These are phyloP conservation scores for Alternaria ethzedia DNA, from an alignment of 2,329 filamentous ascomycete genomes.

Conservation along the genomic window DNA sequence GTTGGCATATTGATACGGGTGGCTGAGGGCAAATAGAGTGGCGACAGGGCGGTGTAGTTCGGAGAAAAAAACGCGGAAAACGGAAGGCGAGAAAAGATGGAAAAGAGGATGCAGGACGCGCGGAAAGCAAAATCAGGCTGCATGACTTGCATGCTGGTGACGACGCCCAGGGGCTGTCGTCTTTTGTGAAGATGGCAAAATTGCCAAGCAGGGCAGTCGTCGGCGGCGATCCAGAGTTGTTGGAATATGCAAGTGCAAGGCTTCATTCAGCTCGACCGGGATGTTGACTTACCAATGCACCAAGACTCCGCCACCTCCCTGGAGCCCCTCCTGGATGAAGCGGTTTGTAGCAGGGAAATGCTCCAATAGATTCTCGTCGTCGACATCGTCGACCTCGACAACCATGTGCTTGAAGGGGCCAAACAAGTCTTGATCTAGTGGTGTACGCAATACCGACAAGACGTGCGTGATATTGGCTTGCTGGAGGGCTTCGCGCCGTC, in stretches of 20 bases:
- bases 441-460: constrained; percentile 77
- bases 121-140: constrained; percentile 20
- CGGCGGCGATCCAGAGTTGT: constrained; percentile 35
- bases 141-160: constrained; percentile 16
- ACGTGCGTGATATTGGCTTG: constrained; percentile 85
- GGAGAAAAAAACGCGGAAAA: constrained; percentile 20
- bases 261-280: constrained; percentile 47
- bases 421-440: constrained; percentile 62
- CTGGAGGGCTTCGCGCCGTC: constrained; percentile 71
- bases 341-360: constrained; percentile 78
- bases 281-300: constrained; percentile 70
- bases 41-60: constrained; percentile 46
- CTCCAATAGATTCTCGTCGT: constrained; percentile 84
- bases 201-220: constrained; percentile 39
- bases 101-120: constrained; percentile 31
- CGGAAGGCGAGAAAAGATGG: constrained; percentile 19
- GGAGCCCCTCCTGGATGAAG: constrained; percentile 82
- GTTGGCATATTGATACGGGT: constrained; percentile 45
- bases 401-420: constrained; percentile 73
- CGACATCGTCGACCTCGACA: constrained; percentile 88
- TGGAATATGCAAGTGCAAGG: constrained; percentile 38
- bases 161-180: constrained; percentile 3
- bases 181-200: constrained; percentile 41
- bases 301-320: constrained; percentile 66
- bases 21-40: constrained; percentile 35